Evolutionary conservation across 2,329 filamentous ascomycete species (phyloP).

Genomic region (Aspergillus latus): DNA sequence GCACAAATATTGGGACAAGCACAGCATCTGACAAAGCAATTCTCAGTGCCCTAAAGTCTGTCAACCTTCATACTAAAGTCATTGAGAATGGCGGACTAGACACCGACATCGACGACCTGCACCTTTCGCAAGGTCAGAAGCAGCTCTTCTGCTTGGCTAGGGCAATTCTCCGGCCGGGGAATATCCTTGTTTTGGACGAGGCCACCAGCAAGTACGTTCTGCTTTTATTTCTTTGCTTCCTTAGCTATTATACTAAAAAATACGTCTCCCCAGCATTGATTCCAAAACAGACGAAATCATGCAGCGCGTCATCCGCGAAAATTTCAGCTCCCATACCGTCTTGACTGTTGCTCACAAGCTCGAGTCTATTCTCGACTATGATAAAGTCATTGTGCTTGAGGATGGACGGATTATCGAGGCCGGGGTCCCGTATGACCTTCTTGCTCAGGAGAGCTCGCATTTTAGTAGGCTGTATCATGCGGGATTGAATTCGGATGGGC

Average conservation of each 20-base stretch:
- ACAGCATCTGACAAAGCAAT: slow-evolving; percentile 33
- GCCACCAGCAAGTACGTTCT: slow-evolving; percentile 24
- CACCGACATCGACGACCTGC: slow-evolving; percentile 48
- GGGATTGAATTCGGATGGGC: slow-evolving; percentile 26
- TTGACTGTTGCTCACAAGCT: slow-evolving; percentile 59
- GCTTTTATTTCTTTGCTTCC: background rate
- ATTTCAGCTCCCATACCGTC: slow-evolving; percentile 59
- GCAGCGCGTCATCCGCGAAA: slow-evolving; percentile 55
- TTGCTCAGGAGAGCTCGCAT: slow-evolving; percentile 35
- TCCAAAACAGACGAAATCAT: slow-evolving; percentile 58
- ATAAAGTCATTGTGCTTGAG: slow-evolving; percentile 40
- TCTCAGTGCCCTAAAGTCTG: slow-evolving; percentile 37
- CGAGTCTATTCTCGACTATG: slow-evolving; percentile 45
- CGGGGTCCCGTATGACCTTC: slow-evolving; percentile 40
- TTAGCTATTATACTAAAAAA: background rate
- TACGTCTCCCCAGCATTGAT: slow-evolving; percentile 49
- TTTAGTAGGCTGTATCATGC: slow-evolving; percentile 38
- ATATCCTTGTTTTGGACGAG: slow-evolving; percentile 48
- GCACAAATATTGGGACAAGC: slow-evolving; percentile 12
- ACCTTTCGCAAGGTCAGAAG: slow-evolving; percentile 59
- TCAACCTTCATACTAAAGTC: slow-evolving; percentile 40
- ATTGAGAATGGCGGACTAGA: slow-evolving; percentile 42
- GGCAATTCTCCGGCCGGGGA: slow-evolving; percentile 53
- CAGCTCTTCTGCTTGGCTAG: slow-evolving; percentile 65
- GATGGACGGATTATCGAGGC: slow-evolving; percentile 37